These are phyloP conservation scores for Geosiphon pyriformis DNA, from an alignment of 192 early-diverging fungal genomes.

Conservation along the genomic window DNA sequence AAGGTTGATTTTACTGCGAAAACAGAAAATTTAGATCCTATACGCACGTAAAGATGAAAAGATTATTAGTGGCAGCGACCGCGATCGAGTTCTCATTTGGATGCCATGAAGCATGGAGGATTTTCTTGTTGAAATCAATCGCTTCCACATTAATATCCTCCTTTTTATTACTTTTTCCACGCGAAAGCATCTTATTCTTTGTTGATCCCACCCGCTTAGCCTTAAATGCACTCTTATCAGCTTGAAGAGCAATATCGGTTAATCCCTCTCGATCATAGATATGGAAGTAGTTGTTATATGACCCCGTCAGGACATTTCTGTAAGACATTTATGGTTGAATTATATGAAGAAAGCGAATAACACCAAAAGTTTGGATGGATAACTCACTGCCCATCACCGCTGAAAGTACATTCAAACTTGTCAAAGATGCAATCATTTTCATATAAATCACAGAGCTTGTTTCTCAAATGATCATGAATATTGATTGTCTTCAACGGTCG, in stretches of 20 bases:
- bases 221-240: constrained; percentile 97
- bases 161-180: constrained; percentile 47
- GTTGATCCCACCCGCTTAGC: constrained; percentile 82
- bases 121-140: constrained; percentile 94
- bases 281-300: constrained; percentile 99
- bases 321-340: not conserved
- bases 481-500: constrained; percentile 91
- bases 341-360: no score
- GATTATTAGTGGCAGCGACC: constrained; percentile 98
- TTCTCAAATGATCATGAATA: constrained; percentile 92
- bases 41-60: constrained; percentile 84
- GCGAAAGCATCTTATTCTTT: constrained; percentile 63
- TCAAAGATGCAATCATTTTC: constrained; percentile 99
- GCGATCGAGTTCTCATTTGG: constrained; percentile 96
- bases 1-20: not conserved
- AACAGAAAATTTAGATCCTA: not conserved
- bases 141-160: constrained; percentile 81
- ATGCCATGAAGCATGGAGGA: constrained; percentile 98
- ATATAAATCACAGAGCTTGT: constrained; percentile 97
- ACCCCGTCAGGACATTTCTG: constrained; percentile 88
- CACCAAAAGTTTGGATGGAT: not conserved
- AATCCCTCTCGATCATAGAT: constrained; percentile 82
- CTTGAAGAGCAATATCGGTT: constrained; percentile 85
- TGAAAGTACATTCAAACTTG: constrained; percentile 99
- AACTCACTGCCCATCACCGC: constrained; percentile 86